Evolutionary conservation across 345 rosid genomes (phyloP).

Genomic region (Populus pruinosa): DNA sequence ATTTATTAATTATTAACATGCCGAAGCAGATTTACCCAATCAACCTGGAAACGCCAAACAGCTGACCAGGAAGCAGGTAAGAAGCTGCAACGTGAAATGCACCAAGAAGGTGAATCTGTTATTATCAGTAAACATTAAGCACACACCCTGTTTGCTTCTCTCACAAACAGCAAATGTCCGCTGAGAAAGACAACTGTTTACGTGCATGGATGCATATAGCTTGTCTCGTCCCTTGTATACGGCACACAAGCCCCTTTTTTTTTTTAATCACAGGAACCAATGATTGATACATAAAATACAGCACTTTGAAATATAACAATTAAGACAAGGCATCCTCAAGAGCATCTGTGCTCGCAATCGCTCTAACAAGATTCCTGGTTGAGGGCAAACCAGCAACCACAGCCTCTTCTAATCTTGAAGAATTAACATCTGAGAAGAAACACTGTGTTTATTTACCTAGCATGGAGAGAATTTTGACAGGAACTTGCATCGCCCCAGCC

Average conservation of each 20-base stretch:
- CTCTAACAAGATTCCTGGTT: constrained; percentile 63
- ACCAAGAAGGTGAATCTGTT: not conserved
- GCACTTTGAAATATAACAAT: not conserved
- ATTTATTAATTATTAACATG: too few relatives aligned
- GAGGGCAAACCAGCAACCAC: constrained; percentile 84
- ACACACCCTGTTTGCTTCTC: not conserved
- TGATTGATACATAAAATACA: not conserved
- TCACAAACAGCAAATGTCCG: not conserved
- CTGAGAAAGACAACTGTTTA: not conserved
- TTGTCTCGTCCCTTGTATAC: too few relatives aligned
- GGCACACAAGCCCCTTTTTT: not conserved
- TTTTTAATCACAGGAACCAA: not conserved
- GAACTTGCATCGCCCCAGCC: constrained; percentile 89
- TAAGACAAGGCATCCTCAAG: constrained; percentile 36
- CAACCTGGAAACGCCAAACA: not conserved
- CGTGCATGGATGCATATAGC: too few relatives aligned
- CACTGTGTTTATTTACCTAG: not conserved
- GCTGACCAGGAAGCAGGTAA: too few relatives aligned
- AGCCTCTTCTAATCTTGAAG: constrained; percentile 76
- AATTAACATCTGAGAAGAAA: constrained; percentile 8
- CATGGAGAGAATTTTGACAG: constrained; percentile 4
- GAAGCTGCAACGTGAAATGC: not conserved
- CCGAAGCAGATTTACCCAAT: too few relatives aligned
- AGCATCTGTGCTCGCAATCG: constrained; percentile 32
- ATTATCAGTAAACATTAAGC: not conserved